Conservation (phyloP, 371 early-diverging fungal species). For the Mortierella polycephala region DNA sequence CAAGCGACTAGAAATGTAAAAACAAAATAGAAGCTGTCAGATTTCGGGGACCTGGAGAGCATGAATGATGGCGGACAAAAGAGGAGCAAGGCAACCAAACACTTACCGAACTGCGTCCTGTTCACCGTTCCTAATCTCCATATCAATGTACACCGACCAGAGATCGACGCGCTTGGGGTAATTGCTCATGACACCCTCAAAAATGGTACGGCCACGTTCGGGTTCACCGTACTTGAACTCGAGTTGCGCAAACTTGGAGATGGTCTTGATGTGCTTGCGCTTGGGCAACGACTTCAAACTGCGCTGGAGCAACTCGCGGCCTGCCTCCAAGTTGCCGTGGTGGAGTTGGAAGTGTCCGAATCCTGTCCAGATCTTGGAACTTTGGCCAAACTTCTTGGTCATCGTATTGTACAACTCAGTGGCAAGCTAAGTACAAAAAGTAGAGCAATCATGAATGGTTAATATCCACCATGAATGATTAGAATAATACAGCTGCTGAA, state of each 20-base stretch:
- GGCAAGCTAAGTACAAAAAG: slow-evolving; percentile 60
- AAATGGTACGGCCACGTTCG: slow-evolving; percentile 95
- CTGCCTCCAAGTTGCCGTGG: slow-evolving; percentile 75
- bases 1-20: slow-evolving; percentile 68
- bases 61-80: neutral
- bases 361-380: slow-evolving; percentile 90
- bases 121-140: slow-evolving; percentile 88
- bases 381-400: slow-evolving; percentile 86
- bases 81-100: neutral
- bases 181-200: slow-evolving; percentile 92
- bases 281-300: slow-evolving; percentile 86
- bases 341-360: slow-evolving; percentile 84
- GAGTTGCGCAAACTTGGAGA: slow-evolving; percentile 92
- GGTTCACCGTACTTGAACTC: slow-evolving; percentile 95
- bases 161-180: slow-evolving; percentile 95
- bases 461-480: neutral
- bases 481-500: no score
- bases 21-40: slow-evolving; percentile 7
- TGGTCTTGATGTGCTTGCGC: slow-evolving; percentile 91
- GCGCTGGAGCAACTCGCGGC: slow-evolving; percentile 83
- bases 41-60: neutral
- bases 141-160: slow-evolving; percentile 95
- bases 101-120: slow-evolving; percentile 71
- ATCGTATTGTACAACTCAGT: slow-evolving; percentile 80
- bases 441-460: neutral